Evolutionary conservation across 306 rosid species (phyloP), one percentile per base, ranked within the genome.

Genomic region (Castanea mollissima): DNA sequence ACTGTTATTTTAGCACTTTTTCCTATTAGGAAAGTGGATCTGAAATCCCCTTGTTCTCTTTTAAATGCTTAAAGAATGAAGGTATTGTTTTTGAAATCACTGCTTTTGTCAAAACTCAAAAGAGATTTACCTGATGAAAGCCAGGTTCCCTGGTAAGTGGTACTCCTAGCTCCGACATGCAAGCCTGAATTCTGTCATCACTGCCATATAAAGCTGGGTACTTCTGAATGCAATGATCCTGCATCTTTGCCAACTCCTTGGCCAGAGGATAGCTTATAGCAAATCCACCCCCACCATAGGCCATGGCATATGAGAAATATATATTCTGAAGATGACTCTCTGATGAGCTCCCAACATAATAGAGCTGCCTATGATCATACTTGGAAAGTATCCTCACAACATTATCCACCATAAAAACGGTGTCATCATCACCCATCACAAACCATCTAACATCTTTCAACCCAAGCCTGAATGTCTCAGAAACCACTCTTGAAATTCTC

Each of bases 351-450:
- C 98, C 99, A 35, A 95, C 67, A 55, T 95, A 95, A 83, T 90
- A 93, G 57, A 95, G 85, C 41, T 93, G 89, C 4, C 86, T 84
- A 52, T 95, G 97, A 13, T 95, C 94, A 29, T 95, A 93, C 79
- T 93, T 93, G 0, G 85, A 75, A 25, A 95, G 84, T 57, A 89
- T 72, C 49, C 94, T 89, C 58, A 90, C 90, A 76, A 91, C 77
- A 80, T 95, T 95, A 1, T 95, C 95, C 13, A 92, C 97, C 20
- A 91, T 52, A 52, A 95, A 95, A 21, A 95, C 87, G 0, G 98
- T 95, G 84, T 93, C 98, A 74, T 95, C 99, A 18, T 95, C 98
- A 3, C 99, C 97, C 98, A 95, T 91, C 27, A 95, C 92, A 35
- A 93, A 90, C 99, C 98, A 95, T 54, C 97, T 88, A 76, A 91